Base-by-base conservation (phyloP, 2,329 filamentous ascomycete genomes). In the Penicillium paneum region DNA sequence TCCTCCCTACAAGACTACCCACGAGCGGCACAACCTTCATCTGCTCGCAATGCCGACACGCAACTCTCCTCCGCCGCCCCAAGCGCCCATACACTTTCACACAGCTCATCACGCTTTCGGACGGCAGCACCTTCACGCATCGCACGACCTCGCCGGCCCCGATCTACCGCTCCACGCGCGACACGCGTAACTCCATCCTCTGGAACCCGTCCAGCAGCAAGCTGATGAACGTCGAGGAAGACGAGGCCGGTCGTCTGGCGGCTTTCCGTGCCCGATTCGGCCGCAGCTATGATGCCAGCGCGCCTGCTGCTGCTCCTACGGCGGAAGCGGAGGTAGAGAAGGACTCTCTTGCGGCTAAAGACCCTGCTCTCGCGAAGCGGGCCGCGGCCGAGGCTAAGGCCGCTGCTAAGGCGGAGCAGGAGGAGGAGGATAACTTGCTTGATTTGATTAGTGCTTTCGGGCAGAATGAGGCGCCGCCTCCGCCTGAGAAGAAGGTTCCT, bases 11-110 rank as follows among this genome's bases (percentile, higher is more conserved):
- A 46, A 63, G 71, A 63, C 66, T 68, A 54, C 64, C 58, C 34
- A 62, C 67, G 52, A 62, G 61, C 56, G 48, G 68, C 46, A 74
- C 70, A 57, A 76, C 75, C 46, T 78, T 74, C 64, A 68, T 77
- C 64, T 78, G 73, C 74, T 76, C 74, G 46, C 88, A 92, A 77
- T 80, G 85, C 70, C 87, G 91, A 57, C 85, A 91, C 71, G 94
- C 94, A 49, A 91, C 89, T 24, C 88, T 96, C 60, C 84, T 97
- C 70, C 83, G 83, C 58, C 90, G 94, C 15, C 91, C 91, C n/a
- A 89, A 91, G 69, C 85, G 92, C 6, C 93, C 94, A 39, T 97
- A 97, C 81, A 90, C 88, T 64, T 97, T 97, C 81, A 97, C 93
- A n/a, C 94, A 99, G 77, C 83, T 99, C 57, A 81, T 99, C 63